Percentiles rank a stretch among this genome's conserved stretches.
Conservation (phyloP, 768 basidiomycete species). For the Rhodosporidiobolus sp. region DNA sequence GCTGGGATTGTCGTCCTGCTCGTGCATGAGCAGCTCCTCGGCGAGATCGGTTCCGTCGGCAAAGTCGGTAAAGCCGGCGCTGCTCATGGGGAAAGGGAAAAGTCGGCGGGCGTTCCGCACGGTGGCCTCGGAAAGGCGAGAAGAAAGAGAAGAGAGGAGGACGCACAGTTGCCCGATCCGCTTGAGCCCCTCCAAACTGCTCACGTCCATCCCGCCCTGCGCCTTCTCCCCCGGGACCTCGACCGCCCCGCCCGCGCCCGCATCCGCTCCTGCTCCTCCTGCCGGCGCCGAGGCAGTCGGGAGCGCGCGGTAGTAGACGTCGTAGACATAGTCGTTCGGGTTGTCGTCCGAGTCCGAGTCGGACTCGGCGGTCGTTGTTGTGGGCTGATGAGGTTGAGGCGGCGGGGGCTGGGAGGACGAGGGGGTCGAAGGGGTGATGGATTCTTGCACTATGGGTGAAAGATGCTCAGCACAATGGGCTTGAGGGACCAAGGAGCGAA, state of each 20-base stretch:
- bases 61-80: conserved; percentile 24
- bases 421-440: background rate
- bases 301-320: conserved; percentile 42
- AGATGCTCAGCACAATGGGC: background rate
- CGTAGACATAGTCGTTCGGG: conserved; percentile 41
- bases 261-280: too few species aligned
- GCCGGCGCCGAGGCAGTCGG: background rate
- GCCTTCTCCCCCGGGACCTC: background rate
- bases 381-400: background rate
- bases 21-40: conserved; percentile 24
- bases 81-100: background rate
- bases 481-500: background rate
- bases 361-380: background rate
- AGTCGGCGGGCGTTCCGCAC: too few species aligned
- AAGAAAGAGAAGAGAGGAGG: background rate
- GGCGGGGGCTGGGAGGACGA: background rate
- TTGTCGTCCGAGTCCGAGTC: background rate
- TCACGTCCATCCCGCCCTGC: conserved; percentile 11
- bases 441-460: conserved; percentile 18
- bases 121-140: too few species aligned
- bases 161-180: conserved; percentile 41
- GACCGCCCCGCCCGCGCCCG: background rate
- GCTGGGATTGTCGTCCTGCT: conserved; percentile 1
- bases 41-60: conserved; percentile 4
- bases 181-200: conserved; percentile 25